Evolutionary conservation across 768 basidiomycete genomes (phyloP).

Genomic region (Leccinum olivaceopallidum): DNA sequence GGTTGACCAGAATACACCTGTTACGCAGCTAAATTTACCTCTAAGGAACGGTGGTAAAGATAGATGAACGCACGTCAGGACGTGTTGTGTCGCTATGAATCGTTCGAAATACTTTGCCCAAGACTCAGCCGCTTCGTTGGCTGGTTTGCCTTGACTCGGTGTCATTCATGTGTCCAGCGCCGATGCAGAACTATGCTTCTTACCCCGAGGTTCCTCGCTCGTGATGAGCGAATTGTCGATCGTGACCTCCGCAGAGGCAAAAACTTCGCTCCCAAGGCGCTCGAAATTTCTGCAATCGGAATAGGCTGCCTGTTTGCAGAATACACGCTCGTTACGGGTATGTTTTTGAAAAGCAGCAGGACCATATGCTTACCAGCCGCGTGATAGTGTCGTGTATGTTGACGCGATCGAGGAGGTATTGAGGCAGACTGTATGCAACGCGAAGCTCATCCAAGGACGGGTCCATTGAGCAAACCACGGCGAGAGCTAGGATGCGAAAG

Average conservation of each 20-base stretch:
- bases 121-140: conserved; percentile 19
- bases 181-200: neutral
- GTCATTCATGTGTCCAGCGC: conserved; percentile 5
- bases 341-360: neutral
- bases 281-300: conserved; percentile 29
- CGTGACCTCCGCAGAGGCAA: conserved; percentile 24
- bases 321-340: neutral
- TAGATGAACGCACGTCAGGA: conserved; percentile 22
- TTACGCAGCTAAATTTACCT: neutral
- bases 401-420: conserved; percentile 27
- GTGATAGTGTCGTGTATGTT: conserved; percentile 32
- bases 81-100: conserved; percentile 25
- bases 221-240: conserved; percentile 25
- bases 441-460: conserved; percentile 8
- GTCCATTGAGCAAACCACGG: conserved; percentile 8
- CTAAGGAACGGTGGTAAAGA: neutral
- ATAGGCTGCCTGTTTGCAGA: conserved; percentile 20
- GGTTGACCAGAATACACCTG: conserved; percentile 28
- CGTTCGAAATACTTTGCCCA: conserved; percentile 25
- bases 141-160: conserved; percentile 14
- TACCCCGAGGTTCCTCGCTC: conserved; percentile 21
- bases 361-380: conserved; percentile 22
- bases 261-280: conserved; percentile 28
- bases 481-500: neutral
- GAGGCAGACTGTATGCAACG: conserved; percentile 17